A percentile compares a stretch with the other conserved stretches of the same genome.
Conservation (phyloP, 495 filamentous ascomycete genomes). For the Neurospora sp. region DNA sequence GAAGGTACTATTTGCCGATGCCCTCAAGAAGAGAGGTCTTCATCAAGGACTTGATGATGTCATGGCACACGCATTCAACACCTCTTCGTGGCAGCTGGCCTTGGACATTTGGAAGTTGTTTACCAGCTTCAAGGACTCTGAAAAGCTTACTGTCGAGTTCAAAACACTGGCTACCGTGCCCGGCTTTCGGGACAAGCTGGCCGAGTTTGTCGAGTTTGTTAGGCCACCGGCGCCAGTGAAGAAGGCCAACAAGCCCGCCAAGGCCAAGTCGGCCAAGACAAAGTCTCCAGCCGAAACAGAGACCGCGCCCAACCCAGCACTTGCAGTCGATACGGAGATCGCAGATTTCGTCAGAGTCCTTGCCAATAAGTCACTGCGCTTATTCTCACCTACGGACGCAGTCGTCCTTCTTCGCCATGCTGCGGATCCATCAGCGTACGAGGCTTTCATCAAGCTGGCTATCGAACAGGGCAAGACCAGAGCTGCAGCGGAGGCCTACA, state of each 20-base stretch:
- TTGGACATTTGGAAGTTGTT: conserved; percentile 12
- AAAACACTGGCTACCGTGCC: conserved; percentile 1
- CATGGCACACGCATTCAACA: conserved; percentile 13
- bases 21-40: conserved; percentile 9
- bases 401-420: conserved; percentile 17
- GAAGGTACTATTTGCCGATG: conserved; percentile 8
- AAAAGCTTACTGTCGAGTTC: background rate
- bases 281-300: background rate
- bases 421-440: conserved; percentile 17
- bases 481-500: conserved; percentile 22
- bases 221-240: background rate
- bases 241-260: background rate
- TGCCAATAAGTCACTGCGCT: conserved; percentile 6
- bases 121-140: background rate
- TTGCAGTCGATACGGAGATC: background rate
- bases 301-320: background rate
- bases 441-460: conserved; percentile 17
- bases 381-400: conserved; percentile 9
- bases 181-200: conserved; percentile 3
- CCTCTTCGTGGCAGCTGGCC: conserved; percentile 13
- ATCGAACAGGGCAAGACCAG: conserved; percentile 7
- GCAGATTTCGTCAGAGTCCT: conserved; percentile 9
- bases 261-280: background rate
- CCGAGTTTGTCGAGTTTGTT: background rate
- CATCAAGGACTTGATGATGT: conserved; percentile 13